Conservation (phyloP, 331 rosid genomes). For the Quercus phellos region DNA sequence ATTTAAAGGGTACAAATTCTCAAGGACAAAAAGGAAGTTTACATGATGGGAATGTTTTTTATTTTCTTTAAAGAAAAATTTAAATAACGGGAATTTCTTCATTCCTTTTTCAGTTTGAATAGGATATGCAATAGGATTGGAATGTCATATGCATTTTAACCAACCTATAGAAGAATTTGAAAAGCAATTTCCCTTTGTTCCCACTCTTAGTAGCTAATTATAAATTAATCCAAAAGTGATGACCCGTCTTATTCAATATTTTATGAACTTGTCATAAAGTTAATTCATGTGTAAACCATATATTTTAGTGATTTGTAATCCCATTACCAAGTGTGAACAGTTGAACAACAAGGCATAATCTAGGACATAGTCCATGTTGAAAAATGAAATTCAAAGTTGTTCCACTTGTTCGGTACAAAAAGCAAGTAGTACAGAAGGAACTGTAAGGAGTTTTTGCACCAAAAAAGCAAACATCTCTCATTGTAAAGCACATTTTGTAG, state of each 20-base stretch:
- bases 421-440: not conserved
- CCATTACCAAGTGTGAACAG: slow-evolving; percentile 1
- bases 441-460: not conserved
- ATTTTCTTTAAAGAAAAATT: not conserved
- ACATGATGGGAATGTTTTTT: not conserved
- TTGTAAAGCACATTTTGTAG: not conserved
- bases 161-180: not conserved
- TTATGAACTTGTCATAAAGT: not conserved
- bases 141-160: not conserved
- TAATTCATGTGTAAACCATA: not conserved
- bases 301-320: not conserved
- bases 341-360: slow-evolving; percentile 4
- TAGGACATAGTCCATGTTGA: not conserved
- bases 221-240: not conserved
- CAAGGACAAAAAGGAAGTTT: not conserved
- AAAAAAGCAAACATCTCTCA: not conserved
- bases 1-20: not conserved
- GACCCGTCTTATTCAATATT: not conserved
- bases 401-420: not conserved
- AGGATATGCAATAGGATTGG: not conserved
- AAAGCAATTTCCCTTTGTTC: not conserved
- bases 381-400: not conserved
- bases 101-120: not conserved
- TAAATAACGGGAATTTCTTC: not conserved
- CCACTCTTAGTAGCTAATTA: not conserved